A percentile compares a stretch with the other conserved stretches of the same genome.
Evolutionary conservation across 192 early-diverging fungal species (phyloP).

Genomic region (Backusella parvicylindrica): DNA sequence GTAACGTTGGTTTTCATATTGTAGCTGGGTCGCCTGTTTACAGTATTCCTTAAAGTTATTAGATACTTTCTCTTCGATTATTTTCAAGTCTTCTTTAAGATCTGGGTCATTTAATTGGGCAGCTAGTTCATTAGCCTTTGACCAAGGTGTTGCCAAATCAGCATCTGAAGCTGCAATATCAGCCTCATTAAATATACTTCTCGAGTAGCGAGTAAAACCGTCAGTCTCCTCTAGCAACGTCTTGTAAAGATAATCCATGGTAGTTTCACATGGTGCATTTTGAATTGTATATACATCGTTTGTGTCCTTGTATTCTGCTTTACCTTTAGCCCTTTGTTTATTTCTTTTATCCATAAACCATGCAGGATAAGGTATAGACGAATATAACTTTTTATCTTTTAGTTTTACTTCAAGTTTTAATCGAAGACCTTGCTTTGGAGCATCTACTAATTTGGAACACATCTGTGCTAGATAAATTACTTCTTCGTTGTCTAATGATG

Average conservation of each 20-base stretch:
- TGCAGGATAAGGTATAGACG: neutral
- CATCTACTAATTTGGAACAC: constrained; percentile 29
- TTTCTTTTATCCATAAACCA: constrained; percentile 29
- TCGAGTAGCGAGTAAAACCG: neutral
- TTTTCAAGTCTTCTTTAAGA: neutral
- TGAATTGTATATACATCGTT: neutral
- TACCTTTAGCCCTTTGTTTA: neutral
- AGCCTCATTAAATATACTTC: constrained; percentile 8
- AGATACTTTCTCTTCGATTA: neutral
- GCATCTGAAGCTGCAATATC: neutral
- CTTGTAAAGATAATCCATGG: constrained; percentile 19
- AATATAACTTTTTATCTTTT: constrained; percentile 2
- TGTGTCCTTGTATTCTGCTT: neutral
- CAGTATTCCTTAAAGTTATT: neutral
- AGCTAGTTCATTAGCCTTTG: neutral
- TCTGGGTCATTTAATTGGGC: neutral
- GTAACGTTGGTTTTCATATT: neutral
- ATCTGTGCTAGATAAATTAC: constrained; percentile 33
- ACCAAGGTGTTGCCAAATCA: neutral
- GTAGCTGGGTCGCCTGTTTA: neutral
- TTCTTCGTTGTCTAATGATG: constrained; percentile 15
- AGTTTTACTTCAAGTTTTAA: neutral
- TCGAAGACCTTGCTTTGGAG: constrained; percentile 32
- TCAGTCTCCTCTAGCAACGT: neutral
- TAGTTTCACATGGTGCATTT: constrained; percentile 1